These are phyloP conservation scores for Leptomonas pyrrhocoris DNA, from an alignment of 208 protist genomes.

Conservation along the genomic window DNA sequence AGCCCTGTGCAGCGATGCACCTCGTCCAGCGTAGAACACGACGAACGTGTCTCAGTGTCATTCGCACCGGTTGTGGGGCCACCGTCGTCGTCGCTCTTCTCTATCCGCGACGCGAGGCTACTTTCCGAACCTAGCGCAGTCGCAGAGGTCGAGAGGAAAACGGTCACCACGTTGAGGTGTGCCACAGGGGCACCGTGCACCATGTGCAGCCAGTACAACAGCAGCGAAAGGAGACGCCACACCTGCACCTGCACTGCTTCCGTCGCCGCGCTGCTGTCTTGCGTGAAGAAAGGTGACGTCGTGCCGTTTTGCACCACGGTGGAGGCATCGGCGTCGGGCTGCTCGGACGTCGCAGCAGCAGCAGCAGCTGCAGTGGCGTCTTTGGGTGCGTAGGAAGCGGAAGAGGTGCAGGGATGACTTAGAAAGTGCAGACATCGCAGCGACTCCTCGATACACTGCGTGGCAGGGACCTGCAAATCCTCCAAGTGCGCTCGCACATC, in stretches of 20 bases:
- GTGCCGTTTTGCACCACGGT: neutral
- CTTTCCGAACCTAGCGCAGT: constrained; percentile 5
- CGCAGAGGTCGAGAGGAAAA: constrained; percentile 26
- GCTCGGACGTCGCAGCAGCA: neutral
- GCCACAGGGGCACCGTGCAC: constrained; percentile 13
- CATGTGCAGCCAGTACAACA: constrained; percentile 34
- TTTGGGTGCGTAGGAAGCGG: neutral
- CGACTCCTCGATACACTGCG: constrained; percentile 16
- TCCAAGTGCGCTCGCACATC: constrained; percentile 25
- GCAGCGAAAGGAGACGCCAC: constrained; percentile 28
- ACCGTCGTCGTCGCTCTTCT: neutral
- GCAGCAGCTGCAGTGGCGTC: neutral
- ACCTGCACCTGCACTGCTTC: constrained; percentile 23
- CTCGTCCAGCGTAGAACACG: neutral
- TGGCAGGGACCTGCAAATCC: constrained; percentile 1
- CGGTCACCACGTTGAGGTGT: constrained; percentile 5
- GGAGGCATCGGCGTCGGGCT: neutral
- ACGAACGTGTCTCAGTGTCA: neutral
- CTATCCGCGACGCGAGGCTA: neutral
- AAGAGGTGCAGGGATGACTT: neutral
- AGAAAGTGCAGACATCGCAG: constrained; percentile 18
- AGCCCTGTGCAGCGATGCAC: constrained; percentile 31
- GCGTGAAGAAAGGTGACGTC: neutral
- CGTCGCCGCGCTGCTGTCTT: neutral
- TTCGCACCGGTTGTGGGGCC: neutral